Evolutionary conservation across 768 basidiomycete genomes (phyloP).

Genomic region (Mycena albidolilacea): DNA sequence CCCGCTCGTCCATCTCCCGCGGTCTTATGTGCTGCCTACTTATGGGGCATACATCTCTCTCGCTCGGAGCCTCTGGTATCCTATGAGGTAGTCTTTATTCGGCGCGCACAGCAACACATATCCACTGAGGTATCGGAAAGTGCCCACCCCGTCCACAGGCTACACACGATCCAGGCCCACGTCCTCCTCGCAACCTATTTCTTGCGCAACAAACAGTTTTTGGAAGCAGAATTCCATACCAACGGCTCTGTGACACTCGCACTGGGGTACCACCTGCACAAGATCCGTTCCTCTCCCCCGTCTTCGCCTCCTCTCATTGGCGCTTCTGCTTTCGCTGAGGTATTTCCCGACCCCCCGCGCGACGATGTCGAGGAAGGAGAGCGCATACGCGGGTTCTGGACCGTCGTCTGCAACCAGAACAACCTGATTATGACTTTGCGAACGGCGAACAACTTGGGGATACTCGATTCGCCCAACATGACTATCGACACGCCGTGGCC

Average conservation of each 20-base stretch:
- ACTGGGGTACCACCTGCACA: slow-evolving; percentile 36
- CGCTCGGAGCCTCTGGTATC: slow-evolving; percentile 36
- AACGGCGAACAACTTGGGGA: slow-evolving; percentile 32
- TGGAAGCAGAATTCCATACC: slow-evolving; percentile 39
- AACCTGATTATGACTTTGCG: slow-evolving; percentile 35
- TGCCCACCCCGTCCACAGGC: slow-evolving; percentile 31
- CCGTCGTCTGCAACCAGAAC: slow-evolving; percentile 37
- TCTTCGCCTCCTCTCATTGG: slow-evolving; percentile 33
- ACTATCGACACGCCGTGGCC: slow-evolving; percentile 46
- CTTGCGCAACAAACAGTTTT: slow-evolving; percentile 36
- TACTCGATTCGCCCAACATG: slow-evolving; percentile 36
- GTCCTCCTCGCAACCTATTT: slow-evolving; percentile 40
- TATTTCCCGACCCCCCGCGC: slow-evolving; percentile 30
- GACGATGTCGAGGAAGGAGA: slow-evolving; percentile 42
- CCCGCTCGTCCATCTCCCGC: slow-evolving; percentile 38
- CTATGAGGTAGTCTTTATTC: slow-evolving; percentile 37
- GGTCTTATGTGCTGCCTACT: slow-evolving; percentile 34
- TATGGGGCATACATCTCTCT: slow-evolving; percentile 40
- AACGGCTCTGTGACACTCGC: slow-evolving; percentile 39
- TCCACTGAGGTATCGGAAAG: slow-evolving; percentile 37
- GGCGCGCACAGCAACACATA: slow-evolving; percentile 39
- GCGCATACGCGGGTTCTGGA: slow-evolving; percentile 44
- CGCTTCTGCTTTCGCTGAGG: slow-evolving; percentile 21
- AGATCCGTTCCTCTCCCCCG: slow-evolving; percentile 34
- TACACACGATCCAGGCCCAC: slow-evolving; percentile 42